A percentile compares a stretch with the other conserved stretches of the same genome.
These are phyloP conservation scores for Botryotinia calthae DNA, from an alignment of 2,329 filamentous ascomycete genomes.

Conservation along the genomic window DNA sequence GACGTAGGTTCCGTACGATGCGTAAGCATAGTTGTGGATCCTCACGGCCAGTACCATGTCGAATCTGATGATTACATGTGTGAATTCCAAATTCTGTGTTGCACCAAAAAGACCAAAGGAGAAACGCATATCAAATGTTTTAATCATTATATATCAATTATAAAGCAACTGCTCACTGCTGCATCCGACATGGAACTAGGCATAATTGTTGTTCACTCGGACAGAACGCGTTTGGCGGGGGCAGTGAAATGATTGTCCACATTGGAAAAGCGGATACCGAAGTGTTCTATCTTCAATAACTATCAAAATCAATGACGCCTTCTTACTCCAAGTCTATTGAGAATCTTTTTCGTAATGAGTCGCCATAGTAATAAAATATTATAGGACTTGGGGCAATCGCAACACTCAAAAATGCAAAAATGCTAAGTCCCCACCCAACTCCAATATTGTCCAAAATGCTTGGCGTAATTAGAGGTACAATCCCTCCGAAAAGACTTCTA, in stretches of 20 bases:
- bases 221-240: neutral
- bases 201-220: neutral
- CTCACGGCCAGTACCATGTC: neutral
- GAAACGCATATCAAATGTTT: neutral
- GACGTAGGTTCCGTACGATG: neutral
- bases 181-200: neutral
- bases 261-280: neutral
- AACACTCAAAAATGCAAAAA: conserved; percentile 47
- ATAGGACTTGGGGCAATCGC: conserved; percentile 49
- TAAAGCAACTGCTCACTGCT: neutral
- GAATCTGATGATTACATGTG: neutral
- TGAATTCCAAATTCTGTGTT: neutral
- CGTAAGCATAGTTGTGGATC: neutral
- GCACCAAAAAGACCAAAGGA: neutral
- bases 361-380: conserved; percentile 49
- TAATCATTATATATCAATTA: neutral
- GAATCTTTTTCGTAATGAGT: conserved; percentile 46
- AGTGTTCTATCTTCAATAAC: neutral
- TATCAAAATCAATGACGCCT: neutral
- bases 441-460: conserved; percentile 45
- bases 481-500: conserved; percentile 46
- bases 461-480: conserved; percentile 47
- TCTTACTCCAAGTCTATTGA: conserved; percentile 38
- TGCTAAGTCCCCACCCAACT: conserved; percentile 50
- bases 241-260: neutral